These are phyloP conservation scores for Bocquillonia castaneifolia DNA, from an alignment of 441 rosid species.

Conservation along the genomic window DNA sequence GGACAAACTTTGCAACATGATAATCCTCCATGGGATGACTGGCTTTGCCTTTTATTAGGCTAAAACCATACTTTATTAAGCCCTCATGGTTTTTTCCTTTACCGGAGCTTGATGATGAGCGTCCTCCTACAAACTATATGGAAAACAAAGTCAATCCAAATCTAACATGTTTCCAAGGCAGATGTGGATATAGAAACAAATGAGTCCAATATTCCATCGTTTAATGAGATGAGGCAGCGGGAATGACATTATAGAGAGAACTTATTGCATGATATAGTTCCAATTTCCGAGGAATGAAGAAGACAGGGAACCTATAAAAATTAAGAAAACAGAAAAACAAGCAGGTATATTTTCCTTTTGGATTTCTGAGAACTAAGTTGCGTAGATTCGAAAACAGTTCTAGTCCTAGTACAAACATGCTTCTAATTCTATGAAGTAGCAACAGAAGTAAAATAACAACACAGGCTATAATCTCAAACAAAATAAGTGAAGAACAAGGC, in stretches of 20 bases:
- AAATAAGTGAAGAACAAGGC: conserved; percentile 6
- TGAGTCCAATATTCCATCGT: conserved; percentile 6
- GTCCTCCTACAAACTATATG: conserved; percentile 44
- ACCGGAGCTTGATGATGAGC: conserved; percentile 55
- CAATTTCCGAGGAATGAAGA: conserved; percentile 6
- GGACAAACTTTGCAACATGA: conserved; percentile 74
- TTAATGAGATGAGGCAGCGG: background rate
- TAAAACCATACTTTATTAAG: conserved; percentile 62
- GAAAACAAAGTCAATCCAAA: conserved; percentile 8
- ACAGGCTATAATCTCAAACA: background rate
- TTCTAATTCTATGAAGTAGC: background rate
- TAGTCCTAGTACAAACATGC: too few species aligned
- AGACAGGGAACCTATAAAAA: background rate
- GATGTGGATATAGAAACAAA: background rate
- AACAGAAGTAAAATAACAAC: background rate
- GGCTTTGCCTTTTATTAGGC: conserved; percentile 84
- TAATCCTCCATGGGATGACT: conserved; percentile 95
- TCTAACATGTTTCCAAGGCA: conserved; percentile 1
- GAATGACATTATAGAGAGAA: background rate
- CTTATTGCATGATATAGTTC: background rate
- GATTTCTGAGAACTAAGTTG: background rate
- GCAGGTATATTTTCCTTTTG: background rate
- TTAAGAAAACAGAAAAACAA: background rate
- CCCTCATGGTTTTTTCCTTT: conserved; percentile 68
- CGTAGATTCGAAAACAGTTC: too few species aligned